Conservation (phyloP, 1,139 yeast species). For the Ogataea hybrid region DNA sequence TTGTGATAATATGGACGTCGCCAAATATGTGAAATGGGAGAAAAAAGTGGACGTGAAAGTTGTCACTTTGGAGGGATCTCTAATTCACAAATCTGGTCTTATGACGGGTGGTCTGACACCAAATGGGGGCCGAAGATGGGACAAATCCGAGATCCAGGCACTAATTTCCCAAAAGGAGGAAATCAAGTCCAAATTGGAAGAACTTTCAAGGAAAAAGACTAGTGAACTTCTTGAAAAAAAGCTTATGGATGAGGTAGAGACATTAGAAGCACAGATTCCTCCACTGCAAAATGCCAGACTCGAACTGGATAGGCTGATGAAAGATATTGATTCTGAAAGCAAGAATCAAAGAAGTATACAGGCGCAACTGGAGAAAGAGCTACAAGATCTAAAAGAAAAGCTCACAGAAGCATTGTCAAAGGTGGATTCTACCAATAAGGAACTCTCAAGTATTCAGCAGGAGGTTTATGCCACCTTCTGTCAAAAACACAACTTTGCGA, state of each 20-base stretch:
- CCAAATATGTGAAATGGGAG: constrained; percentile 74
- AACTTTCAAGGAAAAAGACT: constrained; percentile 48
- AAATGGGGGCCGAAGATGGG: constrained; percentile 57
- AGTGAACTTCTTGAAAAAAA: constrained; percentile 59
- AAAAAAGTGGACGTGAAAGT: constrained; percentile 58
- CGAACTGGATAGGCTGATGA: constrained; percentile 49
- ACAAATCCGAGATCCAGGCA: constrained; percentile 63
- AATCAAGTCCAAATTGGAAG: constrained; percentile 50
- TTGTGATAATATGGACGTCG: constrained; percentile 69
- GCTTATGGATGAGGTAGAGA: constrained; percentile 51
- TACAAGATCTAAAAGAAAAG: constrained; percentile 26
- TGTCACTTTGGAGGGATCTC: constrained; percentile 81
- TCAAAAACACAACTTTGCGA: constrained; percentile 45
- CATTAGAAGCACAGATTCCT: constrained; percentile 55
- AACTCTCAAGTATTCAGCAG: constrained; percentile 41
- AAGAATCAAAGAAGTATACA: constrained; percentile 42
- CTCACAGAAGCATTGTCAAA: constrained; percentile 21
- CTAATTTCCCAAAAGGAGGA: constrained; percentile 62
- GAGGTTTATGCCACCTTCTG: constrained; percentile 56
- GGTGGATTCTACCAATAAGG: constrained; percentile 29
- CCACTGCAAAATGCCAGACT: constrained; percentile 48
- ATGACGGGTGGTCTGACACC: constrained; percentile 83
- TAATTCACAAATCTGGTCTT: constrained; percentile 81
- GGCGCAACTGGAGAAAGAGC: constrained; percentile 35
- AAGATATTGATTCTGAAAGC: constrained; percentile 56